phyloP scores from a whole-genome alignment of 768 basidiomycete species.

The Myochromella boudieri region DNA sequence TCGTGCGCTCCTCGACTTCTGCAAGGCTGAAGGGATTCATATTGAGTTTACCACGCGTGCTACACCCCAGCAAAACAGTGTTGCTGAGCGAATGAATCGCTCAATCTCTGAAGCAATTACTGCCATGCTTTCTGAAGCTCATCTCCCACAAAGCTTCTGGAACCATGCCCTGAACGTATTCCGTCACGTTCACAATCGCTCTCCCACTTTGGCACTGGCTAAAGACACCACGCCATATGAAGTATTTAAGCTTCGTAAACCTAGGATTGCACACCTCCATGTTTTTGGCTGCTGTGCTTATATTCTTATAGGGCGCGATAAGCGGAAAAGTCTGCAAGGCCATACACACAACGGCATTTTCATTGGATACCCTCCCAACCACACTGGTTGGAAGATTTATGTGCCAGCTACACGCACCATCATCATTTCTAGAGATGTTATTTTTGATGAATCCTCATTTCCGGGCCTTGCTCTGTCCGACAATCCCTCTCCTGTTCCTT shows the following conservation, averaged over 20 bases:
- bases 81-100: slow-evolving; percentile 37
- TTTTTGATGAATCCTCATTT: slow-evolving; percentile 29
- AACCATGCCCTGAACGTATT: no score
- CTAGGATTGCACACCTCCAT: slow-evolving; percentile 18
- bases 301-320: slow-evolving; percentile 29
- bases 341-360: slow-evolving; percentile 26
- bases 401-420: slow-evolving; percentile 18
- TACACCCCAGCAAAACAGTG: slow-evolving; percentile 40
- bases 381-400: slow-evolving; percentile 27
- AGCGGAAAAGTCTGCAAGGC: slow-evolving; percentile 21
- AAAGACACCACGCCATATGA: background rate
- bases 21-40: slow-evolving; percentile 19
- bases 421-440: slow-evolving; percentile 22
- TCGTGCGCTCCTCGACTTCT: slow-evolving; percentile 19
- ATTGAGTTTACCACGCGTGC: slow-evolving; percentile 18
- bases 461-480: slow-evolving; percentile 16
- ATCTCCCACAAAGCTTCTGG: background rate
- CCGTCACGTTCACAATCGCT: background rate
- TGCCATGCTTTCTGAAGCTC: background rate
- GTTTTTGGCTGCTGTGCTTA: slow-evolving; percentile 34
- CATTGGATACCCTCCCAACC: slow-evolving; percentile 25
- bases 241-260: background rate
- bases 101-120: slow-evolving; percentile 30
- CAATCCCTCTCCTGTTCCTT: background rate
- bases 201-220: background rate